Base-by-base conservation (phyloP, 768 basidiomycete genomes). In the Pleurotus ostreatus region DNA sequence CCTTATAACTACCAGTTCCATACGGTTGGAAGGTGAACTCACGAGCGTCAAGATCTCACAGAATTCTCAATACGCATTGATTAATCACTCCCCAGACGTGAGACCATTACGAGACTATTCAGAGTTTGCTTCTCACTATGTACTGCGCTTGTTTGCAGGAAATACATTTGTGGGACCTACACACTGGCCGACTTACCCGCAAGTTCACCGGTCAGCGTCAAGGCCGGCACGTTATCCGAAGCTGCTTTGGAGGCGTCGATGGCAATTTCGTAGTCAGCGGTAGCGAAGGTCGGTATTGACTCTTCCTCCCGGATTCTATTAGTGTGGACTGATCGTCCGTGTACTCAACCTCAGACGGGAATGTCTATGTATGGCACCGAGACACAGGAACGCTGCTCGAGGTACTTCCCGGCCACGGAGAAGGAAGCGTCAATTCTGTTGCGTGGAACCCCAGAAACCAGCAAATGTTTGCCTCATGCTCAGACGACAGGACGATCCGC, bases 281-380 rank as follows among this genome's bases (percentile, higher is more conserved):
- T 18, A 96, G 94, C 65, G 96, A 98, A 85, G 96, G 96, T 92
- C 41, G 13, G 30, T 47, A 18, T 48, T 40, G 18, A 49, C 25
- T 18, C 30, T 34, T 34, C 30, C 30, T 34, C 9, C 30, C 30
- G 30, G 30, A 44, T 44, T 22, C 41, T 44, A 44, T 16, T 44
- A 16, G 41, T 26, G 20, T 47, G 47, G 18, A 23, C 47, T 37
- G 30, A 34, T 34, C 30, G 30, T 34, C 30, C 30, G 4, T 34
- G 30, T 34, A 34, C 30, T 34, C 11, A 34, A 34, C 30, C 54
- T 52, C 67, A 98, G 97, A 99, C 71, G 84, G 88, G 44, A 89
- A 89, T 60, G 88, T 98, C 45, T 97, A 98, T 73, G 83, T 98
- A 37, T 99, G 96, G 95, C 92, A 98, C 68, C 84, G 89, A 46